These are phyloP conservation scores for Pyrus communis DNA, from an alignment of 306 rosid genomes.

Conservation along the genomic window DNA sequence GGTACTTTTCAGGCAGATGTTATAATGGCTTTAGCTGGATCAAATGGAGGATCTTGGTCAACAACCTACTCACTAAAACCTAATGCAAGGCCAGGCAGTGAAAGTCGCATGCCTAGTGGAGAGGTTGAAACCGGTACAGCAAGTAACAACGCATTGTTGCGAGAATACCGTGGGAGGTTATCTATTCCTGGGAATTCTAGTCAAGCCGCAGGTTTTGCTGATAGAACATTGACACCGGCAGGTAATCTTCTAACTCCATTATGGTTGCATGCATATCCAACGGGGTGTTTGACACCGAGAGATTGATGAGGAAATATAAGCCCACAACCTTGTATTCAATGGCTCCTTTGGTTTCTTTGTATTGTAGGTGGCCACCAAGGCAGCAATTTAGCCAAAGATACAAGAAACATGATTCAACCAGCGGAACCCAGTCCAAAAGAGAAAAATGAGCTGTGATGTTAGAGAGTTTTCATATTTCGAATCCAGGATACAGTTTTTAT, in stretches of 20 bases:
- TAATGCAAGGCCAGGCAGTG: constrained; percentile 35
- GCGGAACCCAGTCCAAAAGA: constrained; percentile 50
- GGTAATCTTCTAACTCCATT: constrained; percentile 33
- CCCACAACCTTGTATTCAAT: background rate
- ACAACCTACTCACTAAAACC: constrained; percentile 71
- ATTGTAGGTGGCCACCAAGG: constrained; percentile 59
- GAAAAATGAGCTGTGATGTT: constrained; percentile 49
- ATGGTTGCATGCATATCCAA: background rate
- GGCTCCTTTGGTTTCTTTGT: background rate
- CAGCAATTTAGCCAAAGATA: constrained; percentile 44
- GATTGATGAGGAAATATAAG: background rate
- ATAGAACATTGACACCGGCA: constrained; percentile 38
- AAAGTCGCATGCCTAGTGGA: constrained; percentile 44
- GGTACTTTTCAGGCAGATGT: constrained; percentile 65
- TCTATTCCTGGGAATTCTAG: constrained; percentile 42
- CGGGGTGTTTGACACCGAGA: background rate
- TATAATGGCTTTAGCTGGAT: constrained; percentile 96
- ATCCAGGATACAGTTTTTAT: background rate
- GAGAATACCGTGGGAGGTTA: constrained; percentile 54
- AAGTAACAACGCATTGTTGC: constrained; percentile 31
- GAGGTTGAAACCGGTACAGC: constrained; percentile 55
- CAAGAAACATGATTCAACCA: constrained; percentile 49
- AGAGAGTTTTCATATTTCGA: background rate
- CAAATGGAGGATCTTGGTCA: constrained; percentile 98
- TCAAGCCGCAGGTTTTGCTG: constrained; percentile 39